Base-by-base conservation (phyloP, 2,329 filamentous ascomycete genomes). In the Penicillium sp. region DNA sequence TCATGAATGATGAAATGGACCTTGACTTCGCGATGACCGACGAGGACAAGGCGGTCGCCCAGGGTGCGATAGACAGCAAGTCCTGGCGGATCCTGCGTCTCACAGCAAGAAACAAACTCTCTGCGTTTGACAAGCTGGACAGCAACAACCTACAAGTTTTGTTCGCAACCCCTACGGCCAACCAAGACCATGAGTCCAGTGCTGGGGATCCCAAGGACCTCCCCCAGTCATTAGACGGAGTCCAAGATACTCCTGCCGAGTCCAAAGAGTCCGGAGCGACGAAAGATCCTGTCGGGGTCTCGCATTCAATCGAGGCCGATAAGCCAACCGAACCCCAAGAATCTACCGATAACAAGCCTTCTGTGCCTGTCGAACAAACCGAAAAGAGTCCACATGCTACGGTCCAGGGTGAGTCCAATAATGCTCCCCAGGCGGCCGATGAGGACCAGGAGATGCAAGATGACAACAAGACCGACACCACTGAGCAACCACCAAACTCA, bases 41-140 rank as follows among this genome's bases (percentile, higher is more conserved):
- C 39, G 81, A 83, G 53, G 85, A 87, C 58, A 84, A 80, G 67
- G 77, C 81, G 45, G 72, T 73, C 62, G 81, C 77, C 76, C 83
- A 72, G 75, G 88, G 89, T 59, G 82, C 86, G 51, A 96, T 95
- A 71, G 85, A 88, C 18, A 96, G 91, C 77, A 93, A 95, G 72
- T 88, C 86, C 53, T 99, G 94, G 94, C 85, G 92, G 62, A 90
- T 91, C 5, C 77, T 99, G 58, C 86, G 94, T 48, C 83, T 96
- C 59, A 89, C 91, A 9, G 86, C 88, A 52, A 85, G 85, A 60
- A 85, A 81, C 53, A 88, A 88, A 64, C 81, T 97, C 61, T 82
- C 85, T 42, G 77, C 86, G 18, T 94, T 97, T 71, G 92, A 97
- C 72, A 90, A 88, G 72, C 89, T 96, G 45, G 92, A 96, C 51